Evolutionary conservation across 768 basidiomycete species (phyloP), one percentile per base, ranked within the genome.

Genomic region (Amanita pallidorosea): DNA sequence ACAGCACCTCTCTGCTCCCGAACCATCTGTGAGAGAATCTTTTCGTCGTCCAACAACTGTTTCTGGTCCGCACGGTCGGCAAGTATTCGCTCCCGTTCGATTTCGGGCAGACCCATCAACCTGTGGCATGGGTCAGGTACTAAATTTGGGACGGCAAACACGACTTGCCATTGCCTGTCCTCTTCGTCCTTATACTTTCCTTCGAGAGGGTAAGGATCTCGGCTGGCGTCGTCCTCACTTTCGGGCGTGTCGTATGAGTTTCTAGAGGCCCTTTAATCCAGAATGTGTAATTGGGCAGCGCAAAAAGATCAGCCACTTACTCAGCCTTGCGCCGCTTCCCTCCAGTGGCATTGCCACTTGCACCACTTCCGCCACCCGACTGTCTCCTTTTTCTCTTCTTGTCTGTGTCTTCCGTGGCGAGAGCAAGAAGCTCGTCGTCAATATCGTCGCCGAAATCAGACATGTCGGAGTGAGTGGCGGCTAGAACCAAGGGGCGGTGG

Each of bases 51-150:
- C 44, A 80, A 71, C 55, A 80, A 76, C 64, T 90, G 86, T 68
- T 84, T 79, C 65, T 91, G 81, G 54, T 93, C 93, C 31, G 78
- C 69, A 7, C 95, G 83, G 53, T 79, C 72, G 0, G 88, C 85
- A 18, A 98, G 73, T 45, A 91, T 85, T 31, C 79, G 80, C 65
- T 98, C 95, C 49, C 95, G 81, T 54, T 93, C 85, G 58, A 96
- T 76, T 66, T 98, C 95, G 35, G 84, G 76, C 77, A 95, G 73
- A 20, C 71, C 65, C 60, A 90, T 69, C 29, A 98, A 71, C 47
- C 94, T 97, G 61, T 15, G 44, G 36, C 23, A 44, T 47, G 50
- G 56, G 51, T 45, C 31, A 34, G 49, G 55, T 45, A 11, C 12
- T 55, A 47, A 45, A 46, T 35, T 54, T 56, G 52, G 34, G 41